A percentile compares a stretch with the other conserved stretches of the same genome.
Evolutionary conservation across 345 rosid genomes (phyloP).

Genomic region (Eucalyptus grandis): DNA sequence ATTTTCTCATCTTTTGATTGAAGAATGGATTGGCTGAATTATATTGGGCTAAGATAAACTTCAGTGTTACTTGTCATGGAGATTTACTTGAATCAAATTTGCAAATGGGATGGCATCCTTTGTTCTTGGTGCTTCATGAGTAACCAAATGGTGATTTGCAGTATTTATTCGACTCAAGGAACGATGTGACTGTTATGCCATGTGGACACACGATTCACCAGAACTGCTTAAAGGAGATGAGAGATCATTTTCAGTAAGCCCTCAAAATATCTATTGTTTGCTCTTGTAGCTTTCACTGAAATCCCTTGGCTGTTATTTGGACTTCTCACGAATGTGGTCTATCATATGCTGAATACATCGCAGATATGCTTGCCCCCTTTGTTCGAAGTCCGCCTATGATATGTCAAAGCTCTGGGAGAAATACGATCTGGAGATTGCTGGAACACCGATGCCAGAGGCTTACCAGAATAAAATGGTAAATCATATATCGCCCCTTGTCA

Average conservation of each 20-base stretch:
- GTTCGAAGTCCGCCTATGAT: slow-evolving; percentile 40
- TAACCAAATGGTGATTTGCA: background rate
- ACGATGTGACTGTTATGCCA: slow-evolving; percentile 39
- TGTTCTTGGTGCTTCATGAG: background rate
- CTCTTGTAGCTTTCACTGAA: background rate
- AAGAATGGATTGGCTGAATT: background rate
- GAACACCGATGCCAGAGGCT: slow-evolving; percentile 33
- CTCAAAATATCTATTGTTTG: background rate
- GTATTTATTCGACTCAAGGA: slow-evolving; percentile 73
- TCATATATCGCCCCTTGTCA: background rate
- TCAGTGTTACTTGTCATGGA: background rate
- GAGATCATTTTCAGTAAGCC: slow-evolving; percentile 44
- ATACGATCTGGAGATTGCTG: slow-evolving; percentile 39
- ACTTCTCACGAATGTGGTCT: background rate
- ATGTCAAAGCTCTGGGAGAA: slow-evolving; percentile 42
- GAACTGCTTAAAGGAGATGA: slow-evolving; percentile 62
- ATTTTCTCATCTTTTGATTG: background rate
- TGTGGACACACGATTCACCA: slow-evolving; percentile 86
- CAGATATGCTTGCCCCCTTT: slow-evolving; percentile 59
- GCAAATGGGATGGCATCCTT: background rate
- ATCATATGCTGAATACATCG: background rate
- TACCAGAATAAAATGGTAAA: slow-evolving; percentile 33
- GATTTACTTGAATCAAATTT: background rate
- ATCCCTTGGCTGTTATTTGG: background rate
- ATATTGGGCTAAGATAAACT: background rate